These are phyloP conservation scores for Bolboschoenus planiculmis DNA, from an alignment of 176 grass and related monocot species.

Conservation along the genomic window DNA sequence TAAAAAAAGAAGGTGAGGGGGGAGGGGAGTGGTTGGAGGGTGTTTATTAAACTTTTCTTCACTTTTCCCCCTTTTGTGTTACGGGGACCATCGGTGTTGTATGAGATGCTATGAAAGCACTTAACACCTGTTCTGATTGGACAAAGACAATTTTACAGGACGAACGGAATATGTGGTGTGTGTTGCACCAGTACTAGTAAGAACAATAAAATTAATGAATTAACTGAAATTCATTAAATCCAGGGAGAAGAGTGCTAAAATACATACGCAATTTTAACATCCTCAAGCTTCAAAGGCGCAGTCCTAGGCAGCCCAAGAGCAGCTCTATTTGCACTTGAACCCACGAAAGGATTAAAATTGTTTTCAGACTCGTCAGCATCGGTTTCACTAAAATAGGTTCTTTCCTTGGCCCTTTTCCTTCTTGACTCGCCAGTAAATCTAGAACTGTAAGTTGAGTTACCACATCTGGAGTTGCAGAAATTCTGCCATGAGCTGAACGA, in stretches of 20 bases:
- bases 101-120: not conserved
- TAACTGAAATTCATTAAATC: not conserved
- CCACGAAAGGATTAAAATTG: slow-evolving; percentile 27
- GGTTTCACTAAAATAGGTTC: slow-evolving; percentile 27
- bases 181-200: not conserved
- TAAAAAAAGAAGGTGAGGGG: not conserved
- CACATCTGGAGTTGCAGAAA: slow-evolving; percentile 45
- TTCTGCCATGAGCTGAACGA: slow-evolving; percentile 51
- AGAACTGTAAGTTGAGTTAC: slow-evolving; percentile 29
- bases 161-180: not conserved
- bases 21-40: not conserved
- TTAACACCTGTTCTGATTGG: not conserved
- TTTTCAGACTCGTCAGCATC: slow-evolving; percentile 44
- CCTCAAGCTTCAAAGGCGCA: slow-evolving; percentile 59
- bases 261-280: slow-evolving; percentile 81
- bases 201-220: not conserved
- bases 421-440: slow-evolving; percentile 40
- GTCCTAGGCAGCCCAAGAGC: slow-evolving; percentile 48
- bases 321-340: slow-evolving; percentile 54
- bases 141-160: not conserved
- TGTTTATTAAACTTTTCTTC: not conserved
- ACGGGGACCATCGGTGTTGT: not conserved
- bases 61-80: not conserved
- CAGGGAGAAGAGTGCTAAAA: not conserved
- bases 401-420: slow-evolving; percentile 26